A percentile compares a stretch with the other conserved stretches of the same genome.
These are phyloP conservation scores for Platanthera zijinensis DNA, from an alignment of 106 monocot genomes.

Conservation along the genomic window DNA sequence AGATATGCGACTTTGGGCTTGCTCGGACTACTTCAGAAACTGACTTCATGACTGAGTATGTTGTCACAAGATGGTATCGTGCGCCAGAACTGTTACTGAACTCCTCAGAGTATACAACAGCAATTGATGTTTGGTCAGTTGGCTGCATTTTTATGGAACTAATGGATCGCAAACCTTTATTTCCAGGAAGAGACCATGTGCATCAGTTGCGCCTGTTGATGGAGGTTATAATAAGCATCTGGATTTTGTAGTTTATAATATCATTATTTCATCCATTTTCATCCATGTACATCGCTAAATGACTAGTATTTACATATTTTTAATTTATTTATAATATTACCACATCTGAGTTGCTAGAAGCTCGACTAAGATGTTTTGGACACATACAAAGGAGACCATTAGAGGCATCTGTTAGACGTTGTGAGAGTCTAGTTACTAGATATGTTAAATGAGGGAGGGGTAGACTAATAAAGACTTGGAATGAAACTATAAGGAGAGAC, in stretches of 20 bases:
- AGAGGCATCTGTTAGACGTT: too few relatives aligned
- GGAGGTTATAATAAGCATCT: constrained; percentile 41
- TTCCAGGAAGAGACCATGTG: constrained; percentile 96
- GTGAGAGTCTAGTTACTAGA: too few relatives aligned
- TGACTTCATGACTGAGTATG: constrained; percentile 99
- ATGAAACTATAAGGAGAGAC: too few relatives aligned
- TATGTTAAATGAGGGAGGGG: too few relatives aligned
- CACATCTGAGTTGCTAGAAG: too few relatives aligned
- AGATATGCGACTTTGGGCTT: constrained; percentile 97
- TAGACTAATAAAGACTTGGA: too few relatives aligned
- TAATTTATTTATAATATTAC: neutral
- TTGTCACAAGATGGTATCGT: constrained; percentile 96
- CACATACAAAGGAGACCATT: too few relatives aligned
- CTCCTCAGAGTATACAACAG: constrained; percentile 89
- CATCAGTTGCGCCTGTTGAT: constrained; percentile 87
- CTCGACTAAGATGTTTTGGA: too few relatives aligned
- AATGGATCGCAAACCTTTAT: constrained; percentile 86
- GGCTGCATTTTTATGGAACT: constrained; percentile 99
- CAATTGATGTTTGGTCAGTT: constrained; percentile 98
- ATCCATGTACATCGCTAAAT: neutral
- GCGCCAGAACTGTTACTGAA: constrained; percentile 88
- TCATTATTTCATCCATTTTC: neutral
- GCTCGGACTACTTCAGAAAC: constrained; percentile 93
- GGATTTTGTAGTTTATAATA: neutral
- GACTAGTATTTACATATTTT: neutral